Conservation (phyloP, 1,284 basidiomycete genomes). For the Singerocomus inundabilis region DNA sequence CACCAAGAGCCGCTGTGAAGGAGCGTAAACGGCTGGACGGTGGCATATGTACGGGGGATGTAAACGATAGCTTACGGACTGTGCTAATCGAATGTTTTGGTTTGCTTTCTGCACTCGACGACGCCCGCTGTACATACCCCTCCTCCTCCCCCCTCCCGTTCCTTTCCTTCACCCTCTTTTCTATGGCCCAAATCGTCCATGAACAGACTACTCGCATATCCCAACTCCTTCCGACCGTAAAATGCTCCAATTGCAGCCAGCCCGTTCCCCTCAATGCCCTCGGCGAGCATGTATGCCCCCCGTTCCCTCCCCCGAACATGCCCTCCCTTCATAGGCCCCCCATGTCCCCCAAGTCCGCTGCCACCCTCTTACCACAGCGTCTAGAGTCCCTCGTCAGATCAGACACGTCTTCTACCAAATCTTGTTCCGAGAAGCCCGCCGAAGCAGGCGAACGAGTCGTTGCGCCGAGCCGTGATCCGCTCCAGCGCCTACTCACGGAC, state of each 20-base stretch:
- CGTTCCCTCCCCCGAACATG: slow-evolving; percentile 43
- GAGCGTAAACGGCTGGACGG: neutral
- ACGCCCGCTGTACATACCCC: too few species aligned
- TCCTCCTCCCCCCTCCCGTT: too few species aligned
- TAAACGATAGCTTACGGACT: slow-evolving; percentile 4
- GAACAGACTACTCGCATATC: slow-evolving; percentile 51
- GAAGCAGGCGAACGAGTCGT: slow-evolving; percentile 2
- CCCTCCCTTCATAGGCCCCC: slow-evolving; percentile 30
- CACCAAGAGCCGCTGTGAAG: neutral
- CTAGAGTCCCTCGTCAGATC: slow-evolving; percentile 38
- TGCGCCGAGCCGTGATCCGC: slow-evolving; percentile 28
- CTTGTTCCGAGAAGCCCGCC: slow-evolving; percentile 9
- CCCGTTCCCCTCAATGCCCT: slow-evolving; percentile 70
- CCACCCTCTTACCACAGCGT: slow-evolving; percentile 34
- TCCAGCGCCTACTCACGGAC: slow-evolving; percentile 23
- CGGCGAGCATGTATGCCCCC: slow-evolving; percentile 69
- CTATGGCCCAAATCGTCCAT: slow-evolving; percentile 45
- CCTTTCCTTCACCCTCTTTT: slow-evolving; percentile 15
- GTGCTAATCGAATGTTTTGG: slow-evolving; percentile 16
- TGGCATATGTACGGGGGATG: slow-evolving; percentile 18
- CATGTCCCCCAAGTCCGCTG: slow-evolving; percentile 36
- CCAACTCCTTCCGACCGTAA: slow-evolving; percentile 77
- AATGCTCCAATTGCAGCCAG: slow-evolving; percentile 73
- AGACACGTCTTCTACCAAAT: slow-evolving; percentile 4
- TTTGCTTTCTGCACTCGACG: neutral